Evolutionary conservation across 1,284 basidiomycete genomes (phyloP), one percentile per base, ranked within the genome.

Genomic region (Austropuccinia psidii): DNA sequence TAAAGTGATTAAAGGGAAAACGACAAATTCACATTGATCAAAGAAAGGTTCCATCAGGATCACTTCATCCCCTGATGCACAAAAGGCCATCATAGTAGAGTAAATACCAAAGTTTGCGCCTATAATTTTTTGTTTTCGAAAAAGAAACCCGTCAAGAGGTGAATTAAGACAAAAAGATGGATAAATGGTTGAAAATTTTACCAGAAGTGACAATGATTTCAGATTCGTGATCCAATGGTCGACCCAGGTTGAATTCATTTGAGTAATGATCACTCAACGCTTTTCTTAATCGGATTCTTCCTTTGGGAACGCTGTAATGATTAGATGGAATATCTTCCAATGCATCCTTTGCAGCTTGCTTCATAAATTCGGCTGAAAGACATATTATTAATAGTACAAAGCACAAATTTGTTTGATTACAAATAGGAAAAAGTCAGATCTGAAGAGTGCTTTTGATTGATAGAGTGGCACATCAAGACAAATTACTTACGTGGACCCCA

Each of bases 201-300:
- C 96, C 96, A 75, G 93, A 93, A 0, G 94, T 95, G 50, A 98
- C 89, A 45, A 93, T 83, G 60, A 99, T 93, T 81, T 98, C 93
- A 0, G 86, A 85, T 77, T 97, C 91, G 9, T 89, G 84, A 78
- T 93, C 87, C 33, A 99, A 85, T 19, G 88, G 84, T 67, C 90
- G 85, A 8, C 86, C 85, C 33, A 94, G 85, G 76, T 87, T 85
- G 73, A 82, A 81, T 74, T 83, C 83, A 29, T 81, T 77, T 7
- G 87, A 84, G 49, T 87, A 85, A 80, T 89, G 87, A 15, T 85
- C 83, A 78, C 88, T 88, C 78, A 97, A 87, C 3, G 93, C 94
- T 76, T 93, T 85, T 39, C 94, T 85, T 58, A 97, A 85, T 75
- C 91, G 87, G 41, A 90, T 85, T 74, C 91, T 86, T 29, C 94